Evolutionary conservation across 768 basidiomycete species (phyloP), one percentile per base, ranked within the genome.

Genomic region (Rhodotorula graminis): DNA sequence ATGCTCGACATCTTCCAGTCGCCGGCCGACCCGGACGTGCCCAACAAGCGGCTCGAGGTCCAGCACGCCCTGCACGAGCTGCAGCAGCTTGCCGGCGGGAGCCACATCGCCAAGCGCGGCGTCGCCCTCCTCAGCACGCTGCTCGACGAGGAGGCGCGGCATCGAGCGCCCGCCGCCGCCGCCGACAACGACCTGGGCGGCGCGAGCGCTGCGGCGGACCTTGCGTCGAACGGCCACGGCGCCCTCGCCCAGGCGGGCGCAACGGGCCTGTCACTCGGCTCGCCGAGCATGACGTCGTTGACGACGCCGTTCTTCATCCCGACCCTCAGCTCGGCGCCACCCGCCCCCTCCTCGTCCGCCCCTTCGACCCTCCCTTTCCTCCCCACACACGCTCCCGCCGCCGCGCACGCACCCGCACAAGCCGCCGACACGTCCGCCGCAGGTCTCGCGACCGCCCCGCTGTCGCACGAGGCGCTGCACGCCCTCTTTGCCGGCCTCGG

Each of bases 1-100:
- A 67, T 76, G 44, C 72, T 76, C 64, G 75, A 76, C 52, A 68
- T 76, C n/a, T 70, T 70, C 65, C 66, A 70, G 49, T 56, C 67
- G 31, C 65, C 71, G 9, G 56, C 60, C 9, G 71, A 73, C 53
- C 69, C 71, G 29, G 69, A 73, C 58, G 57, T 56, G 14, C 55
- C 65, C 9, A 37, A 73, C 55, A 76, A 76, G 52, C 65, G 75
- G 1, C 31, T 27, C 37, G 72, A 73, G 49, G 75, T 76, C 33
- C 37, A 71, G n/a, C 40, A 49, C 56, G 75, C 75, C 0, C 67
- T 76, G 56, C 60, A 65, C 15, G 52, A 67, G 53, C 65, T 73
- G 14, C 37, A 31, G 14, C 59, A 64, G 42, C 40, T 58, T 57
- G 37, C 60, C 47, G 21, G 33, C 33, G 14, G 50, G 19, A 60